Evolutionary conservation across 108 stramenopile species (phyloP).

Genomic region (Skeletonema grethae): DNA sequence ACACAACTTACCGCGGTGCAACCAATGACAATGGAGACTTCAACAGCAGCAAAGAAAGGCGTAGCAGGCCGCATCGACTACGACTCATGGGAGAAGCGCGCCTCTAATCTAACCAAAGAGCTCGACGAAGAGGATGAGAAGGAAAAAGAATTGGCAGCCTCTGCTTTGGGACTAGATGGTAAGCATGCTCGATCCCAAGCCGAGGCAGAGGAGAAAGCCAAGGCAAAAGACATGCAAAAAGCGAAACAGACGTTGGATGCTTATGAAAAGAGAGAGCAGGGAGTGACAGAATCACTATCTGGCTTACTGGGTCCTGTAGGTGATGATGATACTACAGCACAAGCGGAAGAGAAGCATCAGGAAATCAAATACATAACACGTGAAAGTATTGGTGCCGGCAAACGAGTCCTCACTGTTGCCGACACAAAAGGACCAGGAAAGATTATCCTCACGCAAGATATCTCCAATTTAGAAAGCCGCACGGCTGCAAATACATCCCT

Average conservation of each 20-base stretch:
- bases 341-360: constrained; percentile 20
- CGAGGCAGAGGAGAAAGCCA: constrained; percentile 74
- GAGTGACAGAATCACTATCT: constrained; percentile 45
- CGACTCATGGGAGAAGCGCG: constrained; percentile 71
- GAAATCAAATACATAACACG: constrained; percentile 66
- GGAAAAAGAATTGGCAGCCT: constrained; percentile 43
- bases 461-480: constrained; percentile 77
- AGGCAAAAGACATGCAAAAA: constrained; percentile 63
- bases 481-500: constrained; percentile 45
- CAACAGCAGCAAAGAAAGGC: constrained; percentile 38
- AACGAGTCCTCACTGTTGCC: constrained; percentile 68
- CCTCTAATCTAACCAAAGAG: constrained; percentile 57
- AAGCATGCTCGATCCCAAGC: constrained; percentile 72
- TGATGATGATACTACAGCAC: constrained; percentile 16
- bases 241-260: constrained; percentile 68
- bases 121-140: constrained; percentile 61
- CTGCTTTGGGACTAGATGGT: constrained; percentile 75
- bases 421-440: constrained; percentile 69
- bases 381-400: constrained; percentile 78
- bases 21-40: constrained; percentile 5
- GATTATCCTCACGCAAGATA: constrained; percentile 80
- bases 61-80: constrained; percentile 79
- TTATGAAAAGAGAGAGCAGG: constrained; percentile 72
- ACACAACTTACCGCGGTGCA: not conserved
- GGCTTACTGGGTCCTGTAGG: constrained; percentile 50